A percentile compares a stretch with the other conserved stretches of the same genome.
phyloP scores from a whole-genome alignment of 306 rosid genomes.

The Ormosia semicastrata region DNA sequence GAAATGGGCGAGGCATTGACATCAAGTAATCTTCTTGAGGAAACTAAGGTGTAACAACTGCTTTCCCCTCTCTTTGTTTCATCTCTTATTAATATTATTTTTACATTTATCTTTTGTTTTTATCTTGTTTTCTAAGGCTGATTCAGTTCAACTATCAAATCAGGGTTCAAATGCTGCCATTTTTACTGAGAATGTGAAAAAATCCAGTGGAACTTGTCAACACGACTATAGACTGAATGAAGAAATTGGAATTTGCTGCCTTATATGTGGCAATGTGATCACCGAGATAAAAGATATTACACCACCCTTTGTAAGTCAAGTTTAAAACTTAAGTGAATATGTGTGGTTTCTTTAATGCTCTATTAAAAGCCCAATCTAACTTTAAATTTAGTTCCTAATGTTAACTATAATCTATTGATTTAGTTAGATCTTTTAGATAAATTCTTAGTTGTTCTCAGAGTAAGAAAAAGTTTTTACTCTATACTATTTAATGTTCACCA shows the following conservation, averaged over 20 bases:
- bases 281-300: conserved; percentile 49
- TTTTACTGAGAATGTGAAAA: conserved; percentile 9
- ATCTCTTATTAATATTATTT: background rate
- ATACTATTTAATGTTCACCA: no score
- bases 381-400: conserved; percentile 45
- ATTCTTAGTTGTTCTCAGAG: no score
- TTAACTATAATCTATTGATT: conserved; percentile 31
- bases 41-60: conserved; percentile 39
- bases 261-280: conserved; percentile 53
- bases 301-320: conserved; percentile 66
- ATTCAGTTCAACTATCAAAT: conserved; percentile 26
- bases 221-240: conserved; percentile 56
- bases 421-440: background rate
- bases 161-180: conserved; percentile 46
- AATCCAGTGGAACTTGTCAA: conserved; percentile 25
- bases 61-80: background rate
- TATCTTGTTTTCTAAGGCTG: background rate
- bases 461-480: no score
- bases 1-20: conserved; percentile 71
- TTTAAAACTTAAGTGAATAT: background rate
- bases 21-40: conserved; percentile 53
- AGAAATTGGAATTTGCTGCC: conserved; percentile 64
- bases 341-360: background rate
- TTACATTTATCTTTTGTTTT: background rate
- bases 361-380: background rate